Conservation (phyloP, 352 stramenopile genomes). For the Plasmopara viticola region DNA sequence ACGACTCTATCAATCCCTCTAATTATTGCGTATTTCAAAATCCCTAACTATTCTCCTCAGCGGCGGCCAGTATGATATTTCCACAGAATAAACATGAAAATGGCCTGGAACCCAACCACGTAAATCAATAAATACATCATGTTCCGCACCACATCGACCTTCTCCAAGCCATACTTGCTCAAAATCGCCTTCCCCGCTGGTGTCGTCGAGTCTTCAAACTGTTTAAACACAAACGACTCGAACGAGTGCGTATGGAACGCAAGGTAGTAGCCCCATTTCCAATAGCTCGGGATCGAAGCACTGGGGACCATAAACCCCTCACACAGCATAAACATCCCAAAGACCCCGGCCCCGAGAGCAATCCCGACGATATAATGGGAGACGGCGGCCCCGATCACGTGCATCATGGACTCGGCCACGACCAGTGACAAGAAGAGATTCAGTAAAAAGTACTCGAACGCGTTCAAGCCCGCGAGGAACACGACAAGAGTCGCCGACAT, state of each 20-base stretch:
- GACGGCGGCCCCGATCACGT: constrained; percentile 60
- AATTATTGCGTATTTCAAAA: too few species aligned
- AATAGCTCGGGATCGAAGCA: constrained; percentile 52
- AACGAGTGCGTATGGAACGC: constrained; percentile 82
- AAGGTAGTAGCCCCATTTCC: constrained; percentile 81
- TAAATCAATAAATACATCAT: constrained; percentile 40
- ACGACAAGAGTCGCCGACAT: constrained; percentile 47
- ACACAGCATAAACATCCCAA: too few species aligned
- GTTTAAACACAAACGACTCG: constrained; percentile 70
- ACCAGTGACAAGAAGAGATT: constrained; percentile 72
- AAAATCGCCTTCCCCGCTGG: constrained; percentile 13
- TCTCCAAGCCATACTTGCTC: constrained; percentile 31
- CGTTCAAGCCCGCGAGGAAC: constrained; percentile 41
- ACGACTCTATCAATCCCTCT: too few species aligned
- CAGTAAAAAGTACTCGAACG: constrained; percentile 48
- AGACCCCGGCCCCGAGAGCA: constrained; percentile 52
- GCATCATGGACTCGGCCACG: constrained; percentile 71
- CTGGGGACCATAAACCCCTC: constrained; percentile 72
- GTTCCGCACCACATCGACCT: constrained; percentile 35
- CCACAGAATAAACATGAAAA: constrained; percentile 22
- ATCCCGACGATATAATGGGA: constrained; percentile 83
- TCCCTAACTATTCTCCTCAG: too few species aligned
- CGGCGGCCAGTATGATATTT: constrained; percentile 15
- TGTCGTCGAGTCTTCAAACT: constrained; percentile 40
- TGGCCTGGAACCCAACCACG: constrained; percentile 29